Base-by-base conservation (phyloP, 805 yeast genomes). In the Sungouiella thailandica region DNA sequence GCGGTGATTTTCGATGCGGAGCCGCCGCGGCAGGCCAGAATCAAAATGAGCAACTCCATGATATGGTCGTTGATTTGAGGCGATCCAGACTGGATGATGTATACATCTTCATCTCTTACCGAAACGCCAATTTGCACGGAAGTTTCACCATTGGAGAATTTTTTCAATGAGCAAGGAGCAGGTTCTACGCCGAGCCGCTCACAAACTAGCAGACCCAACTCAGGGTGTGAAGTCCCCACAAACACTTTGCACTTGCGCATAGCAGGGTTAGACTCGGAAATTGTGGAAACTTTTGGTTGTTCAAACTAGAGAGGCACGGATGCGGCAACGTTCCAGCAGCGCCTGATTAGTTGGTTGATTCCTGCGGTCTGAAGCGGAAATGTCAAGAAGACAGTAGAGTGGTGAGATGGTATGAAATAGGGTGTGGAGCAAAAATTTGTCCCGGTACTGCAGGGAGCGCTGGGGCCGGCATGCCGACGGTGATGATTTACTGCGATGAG, bases 191-290 rank as follows among this genome's bases (percentile, higher is more conserved):
- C 97, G 27, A 93, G 68, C 35, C 89, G 72, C 40, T 85, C 86
- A 63, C 98, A 93, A 28, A 93, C 95, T 43, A 86, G 70, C 41
- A 77, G 71, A 25, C 98, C 98, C 49, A 93, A 72, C 55, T 88
- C 95, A 10, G 97, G 96, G 61, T 93, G 98, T 35, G 97, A 89
- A 40, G 85, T 80, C 29, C 99, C 99, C 37, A 93, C 94, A 60
- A 93, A 93, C 28, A 93, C 86, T 62, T 93, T 90, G 56, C 96
- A 87, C 79, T 89, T 88, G 62, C 97, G 87, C 98, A 93, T 93
- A 28, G 23, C 27, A 18, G 33, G 9, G 12, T 28, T 29, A 23
- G 31, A 15, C 17, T 23, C 23, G 19, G 34, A 23, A n/a, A 23
- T 11, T n/a, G 7, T 23, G 26, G 26, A 23, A 23, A 23, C 23